Evolutionary conservation across 2,329 filamentous ascomycete species (phyloP), one percentile per base, ranked within the genome.

Genomic region (Elsinoe australis): DNA sequence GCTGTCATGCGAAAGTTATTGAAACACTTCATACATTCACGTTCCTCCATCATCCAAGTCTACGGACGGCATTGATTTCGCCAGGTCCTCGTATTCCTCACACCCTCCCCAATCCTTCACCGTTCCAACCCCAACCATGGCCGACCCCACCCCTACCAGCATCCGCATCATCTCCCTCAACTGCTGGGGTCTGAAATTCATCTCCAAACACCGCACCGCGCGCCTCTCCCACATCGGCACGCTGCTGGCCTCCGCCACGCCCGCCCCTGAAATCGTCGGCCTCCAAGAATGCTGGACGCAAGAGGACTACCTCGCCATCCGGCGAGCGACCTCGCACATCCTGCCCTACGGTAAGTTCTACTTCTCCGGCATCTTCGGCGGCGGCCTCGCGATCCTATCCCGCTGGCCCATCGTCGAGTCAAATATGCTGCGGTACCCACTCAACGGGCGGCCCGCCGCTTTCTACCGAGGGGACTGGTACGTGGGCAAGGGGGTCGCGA

Each of bases 391-490:
- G 49, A 92, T 96, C 54, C 72, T 96, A 39, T 94, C 87, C 39
- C 78, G 80, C 73, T 96, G 88, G 87, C 89, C 90, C 17, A 88
- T 98, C 55, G 83, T 87, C 59, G 85, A 94, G 69, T 89, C 83
- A 65, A 81, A 76, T 59, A 94, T 96, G 87, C 75, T 80, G 56
- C 75, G 74, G 3, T 98, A 95, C 63, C 80, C 87, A n/a, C 75
- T 98, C 47, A 95, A 95, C 64, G 92, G 92, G 14, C 78, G 90
- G 14, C 92, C 92, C 4, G 90, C 88, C 7, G 90, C 90, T 3
- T 95, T 96, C 67, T 95, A 84, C 69, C 76, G 90, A 52, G 92
- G 92, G 8, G 90, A 96, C 65, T 96, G 90, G 87, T 96, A 82
- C 61, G 89, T 95, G 7, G 92, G 92, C 0, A 96, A 96, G 64